Base-by-base conservation (phyloP, 2,329 filamentous ascomycete species). In the Hypomyces rosellus region DNA sequence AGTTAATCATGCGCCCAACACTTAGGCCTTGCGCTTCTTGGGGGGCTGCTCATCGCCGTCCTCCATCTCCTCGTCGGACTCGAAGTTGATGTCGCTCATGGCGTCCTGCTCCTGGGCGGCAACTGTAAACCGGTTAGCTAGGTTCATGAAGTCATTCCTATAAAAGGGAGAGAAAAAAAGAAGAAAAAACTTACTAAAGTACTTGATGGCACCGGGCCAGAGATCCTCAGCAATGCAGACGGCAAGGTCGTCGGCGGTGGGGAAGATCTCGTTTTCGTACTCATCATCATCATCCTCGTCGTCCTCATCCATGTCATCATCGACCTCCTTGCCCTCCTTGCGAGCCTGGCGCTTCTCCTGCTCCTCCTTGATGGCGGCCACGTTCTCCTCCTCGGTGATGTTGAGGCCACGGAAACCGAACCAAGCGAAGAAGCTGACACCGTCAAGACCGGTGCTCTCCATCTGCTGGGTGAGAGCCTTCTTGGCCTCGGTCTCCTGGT, bases 161-260 rank as follows among this genome's bases (percentile, higher is more conserved):
- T 3, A 20, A 20, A 20, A 20, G n/a, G n/a, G n/a, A n/a, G n/a
- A 20, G 5, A 20, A 20, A 20, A 20, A 20, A 20, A 20, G 5
- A 20, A 20, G 5, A 20, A 20, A 20, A 30, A 50, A 80, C 88
- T 72, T 74, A 93, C 89, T 87, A 73, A 93, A 97, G 73, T 93
- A 95, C 68, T 88, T 89, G 67, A 95, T 85, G 51, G 91, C 92
- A 55, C 84, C 82, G 44, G 89, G 88, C 85, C 86, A 96, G 47
- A 97, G 73, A 59, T 97, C 92, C 65, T 97, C 91, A 8, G 86
- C 82, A 59, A 97, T 76, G 53, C 83, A 77, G 55, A 89, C 78
- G 37, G 90, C 91, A 44, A 97, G 69, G 54, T 91, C 86, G 59
- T 95, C 89, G 18, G 88, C 92, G 40, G 83, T 82, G n/a, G 88